Conservation (phyloP, 2,329 filamentous ascomycete species). For the Ophiostoma sp. region DNA sequence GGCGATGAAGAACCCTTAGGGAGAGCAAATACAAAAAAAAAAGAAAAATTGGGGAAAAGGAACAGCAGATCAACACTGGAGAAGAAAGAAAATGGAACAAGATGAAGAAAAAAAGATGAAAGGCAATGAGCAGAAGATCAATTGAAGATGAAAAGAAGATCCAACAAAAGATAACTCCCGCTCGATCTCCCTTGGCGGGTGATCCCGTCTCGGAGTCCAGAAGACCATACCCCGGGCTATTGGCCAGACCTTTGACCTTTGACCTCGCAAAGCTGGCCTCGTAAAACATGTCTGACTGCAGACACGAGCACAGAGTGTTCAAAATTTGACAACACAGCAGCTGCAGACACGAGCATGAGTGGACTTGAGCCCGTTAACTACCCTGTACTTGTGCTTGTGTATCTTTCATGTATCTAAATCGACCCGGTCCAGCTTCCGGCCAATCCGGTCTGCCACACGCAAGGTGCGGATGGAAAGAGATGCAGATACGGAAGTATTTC, state of each 20-base stretch:
- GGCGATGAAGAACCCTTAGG: neutral
- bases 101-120: neutral
- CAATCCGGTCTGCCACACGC: neutral
- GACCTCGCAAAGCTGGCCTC: no score
- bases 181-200: slow-evolving; percentile 6
- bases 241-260: neutral
- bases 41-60: neutral
- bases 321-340: neutral
- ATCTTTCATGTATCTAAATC: neutral
- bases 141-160: neutral
- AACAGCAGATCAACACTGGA: neutral
- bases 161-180: neutral
- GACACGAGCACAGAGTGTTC: neutral
- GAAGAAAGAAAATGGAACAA: neutral
- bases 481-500: neutral
- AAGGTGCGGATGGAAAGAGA: neutral
- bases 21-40: neutral
- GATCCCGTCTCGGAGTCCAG: neutral
- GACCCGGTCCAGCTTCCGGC: neutral
- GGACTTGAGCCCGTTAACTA: neutral
- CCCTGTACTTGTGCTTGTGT: neutral
- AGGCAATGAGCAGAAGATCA: neutral
- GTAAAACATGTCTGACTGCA: neutral
- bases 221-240: neutral
- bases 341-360: neutral